Conservation (phyloP, 768 basidiomycete species). For the Dioszegia crocea region DNA sequence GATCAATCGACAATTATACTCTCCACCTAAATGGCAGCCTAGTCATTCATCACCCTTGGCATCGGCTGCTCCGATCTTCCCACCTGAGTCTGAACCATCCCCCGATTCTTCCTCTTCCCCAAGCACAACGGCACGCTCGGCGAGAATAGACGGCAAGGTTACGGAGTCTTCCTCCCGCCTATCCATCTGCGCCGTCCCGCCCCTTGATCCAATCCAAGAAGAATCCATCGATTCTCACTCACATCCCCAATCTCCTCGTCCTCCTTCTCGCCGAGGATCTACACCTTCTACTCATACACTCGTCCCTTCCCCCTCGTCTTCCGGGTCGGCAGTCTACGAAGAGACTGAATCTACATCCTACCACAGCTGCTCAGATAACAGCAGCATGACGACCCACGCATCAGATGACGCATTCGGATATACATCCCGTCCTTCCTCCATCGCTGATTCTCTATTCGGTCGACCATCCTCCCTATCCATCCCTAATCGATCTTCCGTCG, state of each 20-base stretch:
- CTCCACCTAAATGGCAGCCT: constrained; percentile 1
- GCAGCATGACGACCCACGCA: constrained; percentile 10
- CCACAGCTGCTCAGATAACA: constrained; percentile 6
- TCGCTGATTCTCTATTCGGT: not conserved
- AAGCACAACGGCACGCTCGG: no score
- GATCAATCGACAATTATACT: not conserved
- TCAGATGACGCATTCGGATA: constrained; percentile 6
- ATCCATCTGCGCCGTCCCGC: constrained; percentile 2
- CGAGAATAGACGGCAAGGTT: no score
- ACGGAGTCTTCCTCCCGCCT: not conserved
- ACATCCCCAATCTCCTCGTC: no score
- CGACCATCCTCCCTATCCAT: not conserved
- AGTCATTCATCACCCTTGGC: not conserved
- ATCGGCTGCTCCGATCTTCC: not conserved
- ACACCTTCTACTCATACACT: not conserved
- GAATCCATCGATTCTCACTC: not conserved
- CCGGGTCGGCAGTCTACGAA: not conserved
- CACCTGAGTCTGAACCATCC: not conserved
- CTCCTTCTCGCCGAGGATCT: no score
- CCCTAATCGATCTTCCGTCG: not conserved
- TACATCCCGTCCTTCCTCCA: not conserved
- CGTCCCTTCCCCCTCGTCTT: not conserved
- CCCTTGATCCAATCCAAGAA: not conserved
- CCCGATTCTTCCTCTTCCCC: no score
- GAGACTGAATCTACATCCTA: not conserved